These are phyloP conservation scores for Mucor irregularis DNA, from an alignment of 371 early-diverging fungal genomes.

Conservation along the genomic window DNA sequence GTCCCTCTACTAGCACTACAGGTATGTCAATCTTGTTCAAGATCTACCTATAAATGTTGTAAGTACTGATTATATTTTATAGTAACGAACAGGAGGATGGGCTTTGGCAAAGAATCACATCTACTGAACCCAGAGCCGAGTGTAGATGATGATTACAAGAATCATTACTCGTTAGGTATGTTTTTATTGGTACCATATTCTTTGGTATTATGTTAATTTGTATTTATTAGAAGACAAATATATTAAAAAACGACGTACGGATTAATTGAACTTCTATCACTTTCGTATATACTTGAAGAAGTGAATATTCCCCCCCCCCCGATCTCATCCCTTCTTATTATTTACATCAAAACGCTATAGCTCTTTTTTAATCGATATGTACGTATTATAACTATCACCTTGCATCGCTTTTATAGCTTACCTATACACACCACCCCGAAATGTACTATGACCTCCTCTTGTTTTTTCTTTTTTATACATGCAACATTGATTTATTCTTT, in stretches of 20 bases:
- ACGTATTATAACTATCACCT: too few species aligned
- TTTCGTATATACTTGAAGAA: too few species aligned
- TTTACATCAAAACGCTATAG: not conserved
- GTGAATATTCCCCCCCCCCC: not conserved
- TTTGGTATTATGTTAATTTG: too few species aligned
- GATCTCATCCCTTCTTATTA: not conserved
- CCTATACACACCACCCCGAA: not conserved
- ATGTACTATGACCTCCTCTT: too few species aligned
- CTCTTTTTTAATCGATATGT: too few species aligned
- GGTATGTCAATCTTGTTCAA: too few species aligned
- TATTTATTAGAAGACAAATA: not conserved
- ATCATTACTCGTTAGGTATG: not conserved
- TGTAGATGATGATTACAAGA: too few species aligned
- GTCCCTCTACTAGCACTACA: not conserved
- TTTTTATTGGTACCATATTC: too few species aligned
- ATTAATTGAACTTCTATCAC: not conserved
- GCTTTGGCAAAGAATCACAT: conserved; percentile 24
- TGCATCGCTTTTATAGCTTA: not conserved
- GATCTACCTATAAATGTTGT: too few species aligned
- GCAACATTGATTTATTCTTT: too few species aligned
- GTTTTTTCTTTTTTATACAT: too few species aligned
- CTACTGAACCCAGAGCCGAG: conserved; percentile 21
- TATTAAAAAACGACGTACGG: conserved; percentile 7
- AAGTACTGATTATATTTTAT: too few species aligned
- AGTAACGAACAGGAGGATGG: conserved; percentile 7